Conservation (phyloP, 352 stramenopile species). For the Thalassiosira allenii region DNA sequence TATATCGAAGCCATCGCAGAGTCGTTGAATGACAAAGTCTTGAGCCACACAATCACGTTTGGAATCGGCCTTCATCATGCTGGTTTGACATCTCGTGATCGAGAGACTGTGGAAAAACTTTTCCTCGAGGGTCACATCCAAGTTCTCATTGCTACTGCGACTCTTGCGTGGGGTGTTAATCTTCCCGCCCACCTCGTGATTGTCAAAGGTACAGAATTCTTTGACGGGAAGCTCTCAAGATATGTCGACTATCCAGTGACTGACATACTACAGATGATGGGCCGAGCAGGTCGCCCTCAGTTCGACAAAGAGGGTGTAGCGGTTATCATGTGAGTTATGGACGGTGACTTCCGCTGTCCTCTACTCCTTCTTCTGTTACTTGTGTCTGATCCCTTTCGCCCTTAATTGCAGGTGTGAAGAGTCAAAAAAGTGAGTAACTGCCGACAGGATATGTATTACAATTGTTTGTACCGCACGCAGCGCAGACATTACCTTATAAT, state of each 20-base stretch:
- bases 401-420: too few species aligned
- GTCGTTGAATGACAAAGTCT: slow-evolving; percentile 88
- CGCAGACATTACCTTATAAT: too few species aligned
- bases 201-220: slow-evolving; percentile 99
- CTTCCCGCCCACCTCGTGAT: slow-evolving; percentile 91
- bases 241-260: slow-evolving; percentile 99
- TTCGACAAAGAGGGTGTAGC: slow-evolving; percentile 96
- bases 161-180: slow-evolving; percentile 98
- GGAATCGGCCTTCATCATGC: slow-evolving; percentile 98
- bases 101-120: slow-evolving; percentile 94
- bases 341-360: too few species aligned
- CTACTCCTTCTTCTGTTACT: too few species aligned
- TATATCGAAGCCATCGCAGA: slow-evolving; percentile 85
- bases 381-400: too few species aligned
- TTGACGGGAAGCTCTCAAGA: slow-evolving; percentile 90
- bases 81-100: slow-evolving; percentile 88
- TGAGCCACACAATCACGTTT: slow-evolving; percentile 97
- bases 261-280: slow-evolving; percentile 99
- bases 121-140: slow-evolving; percentile 97
- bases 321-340: slow-evolving; percentile 97
- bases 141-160: slow-evolving; percentile 86
- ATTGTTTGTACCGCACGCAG: too few species aligned
- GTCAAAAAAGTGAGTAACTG: slow-evolving; percentile 98
- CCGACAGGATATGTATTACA: too few species aligned
- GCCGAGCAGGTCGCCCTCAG: slow-evolving; percentile 89